Conservation (phyloP, 805 yeast genomes). For the Candida boleticola region DNA sequence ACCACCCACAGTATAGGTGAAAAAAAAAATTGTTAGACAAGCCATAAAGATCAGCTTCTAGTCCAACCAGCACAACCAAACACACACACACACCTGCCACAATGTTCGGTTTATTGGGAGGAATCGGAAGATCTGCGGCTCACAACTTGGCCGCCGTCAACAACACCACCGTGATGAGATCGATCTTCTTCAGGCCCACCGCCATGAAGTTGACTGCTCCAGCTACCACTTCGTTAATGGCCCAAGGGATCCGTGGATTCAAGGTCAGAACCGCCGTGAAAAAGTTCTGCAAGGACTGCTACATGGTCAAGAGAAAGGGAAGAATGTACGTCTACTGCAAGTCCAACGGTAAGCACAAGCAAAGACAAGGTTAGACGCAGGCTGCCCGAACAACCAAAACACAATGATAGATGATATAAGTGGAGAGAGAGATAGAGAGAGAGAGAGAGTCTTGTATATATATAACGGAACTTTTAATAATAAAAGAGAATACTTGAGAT, state of each 20-base stretch:
- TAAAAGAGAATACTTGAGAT: no score
- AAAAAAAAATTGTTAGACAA: no score
- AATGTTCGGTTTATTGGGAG: constrained; percentile 1
- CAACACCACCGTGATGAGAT: not conserved
- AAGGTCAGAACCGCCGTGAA: constrained; percentile 91
- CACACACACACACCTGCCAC: not conserved
- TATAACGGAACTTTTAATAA: no score
- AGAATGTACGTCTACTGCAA: constrained; percentile 92
- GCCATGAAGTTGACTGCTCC: constrained; percentile 2
- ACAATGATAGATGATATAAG: not conserved
- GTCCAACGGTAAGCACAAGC: constrained; percentile 89
- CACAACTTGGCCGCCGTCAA: not conserved
- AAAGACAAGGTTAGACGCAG: constrained; percentile 69
- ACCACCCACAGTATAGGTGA: not conserved
- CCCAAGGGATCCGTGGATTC: constrained; percentile 57
- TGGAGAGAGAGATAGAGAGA: no score
- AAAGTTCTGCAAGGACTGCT: constrained; percentile 88
- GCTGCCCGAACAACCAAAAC: no score
- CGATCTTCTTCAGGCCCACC: constrained; percentile 1
- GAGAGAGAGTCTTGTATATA: no score
- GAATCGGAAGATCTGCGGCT: not conserved
- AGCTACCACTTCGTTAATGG: constrained; percentile 7
- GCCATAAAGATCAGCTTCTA: no score
- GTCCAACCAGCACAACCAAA: not conserved
- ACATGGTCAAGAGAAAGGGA: constrained; percentile 92